Base-by-base conservation (phyloP, 305 asterid genomes). In the Fraxinus xanthoxyloides region DNA sequence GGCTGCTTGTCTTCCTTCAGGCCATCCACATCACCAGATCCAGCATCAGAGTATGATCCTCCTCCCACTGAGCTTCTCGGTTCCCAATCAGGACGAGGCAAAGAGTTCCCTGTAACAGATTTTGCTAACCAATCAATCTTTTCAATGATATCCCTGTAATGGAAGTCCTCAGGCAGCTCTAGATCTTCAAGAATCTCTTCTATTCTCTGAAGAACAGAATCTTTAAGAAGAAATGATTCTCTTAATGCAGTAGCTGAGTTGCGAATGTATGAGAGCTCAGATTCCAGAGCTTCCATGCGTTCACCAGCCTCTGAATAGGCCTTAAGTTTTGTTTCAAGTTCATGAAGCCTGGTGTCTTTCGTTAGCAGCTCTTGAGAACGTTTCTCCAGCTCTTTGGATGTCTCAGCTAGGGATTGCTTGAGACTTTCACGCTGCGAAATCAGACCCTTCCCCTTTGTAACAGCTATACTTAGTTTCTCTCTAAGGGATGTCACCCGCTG, bases 191-290 rank as follows among this genome's bases (percentile, higher is more conserved):
- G 87, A 87, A 94, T 91, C 92, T 97, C 99, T 85, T 97, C 99
- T 86, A 97, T 87, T 89, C 98, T 91, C 92, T 93, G 99, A 75
- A 97, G 92, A 82, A 92, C 92, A 75, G 98, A 92, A 81, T 97
- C 99, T 88, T 97, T 97, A 36, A 97, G 98, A 89, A 94, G 96
- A 92, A 97, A 97, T 81, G 99, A 93, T 82, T 97, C 99, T 87
- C 99, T 88, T 83, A 97, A 84, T 79, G 93, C 98, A 81, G 99
- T 94, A 46, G 99, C 96, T 30, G 99, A 97, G 86, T 92, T 94
- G 82, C 99, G 98, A 84, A 97, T 97, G 83, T 97, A 97, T 3
- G 98, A 95, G 78, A 97, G 98, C 88, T 97, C 99, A 79, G 98
- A 94, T 86, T 94, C 98, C 84, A 97, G 87, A 85, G 99, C 97